phyloP scores from a whole-genome alignment of 805 yeast species.

The Komagataella kurtzmanii region DNA sequence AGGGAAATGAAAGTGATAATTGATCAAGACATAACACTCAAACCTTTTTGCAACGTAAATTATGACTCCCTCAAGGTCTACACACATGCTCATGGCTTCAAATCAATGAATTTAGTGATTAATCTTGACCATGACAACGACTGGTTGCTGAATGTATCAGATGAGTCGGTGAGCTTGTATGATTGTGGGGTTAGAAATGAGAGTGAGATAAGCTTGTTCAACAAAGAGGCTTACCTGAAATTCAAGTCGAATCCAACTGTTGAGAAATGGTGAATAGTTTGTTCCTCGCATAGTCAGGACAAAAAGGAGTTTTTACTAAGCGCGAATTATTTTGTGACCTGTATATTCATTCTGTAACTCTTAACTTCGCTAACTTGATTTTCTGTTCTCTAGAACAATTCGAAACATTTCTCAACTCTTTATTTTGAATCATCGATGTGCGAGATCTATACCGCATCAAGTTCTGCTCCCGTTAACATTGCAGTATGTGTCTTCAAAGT shows the following conservation, averaged over 20 bases:
- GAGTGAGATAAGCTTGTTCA: conserved; percentile 82
- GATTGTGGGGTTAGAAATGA: conserved; percentile 67
- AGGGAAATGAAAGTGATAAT: conserved; percentile 32
- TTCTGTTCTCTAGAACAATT: no score
- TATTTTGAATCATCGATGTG: conserved; percentile 6
- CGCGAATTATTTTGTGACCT: not conserved
- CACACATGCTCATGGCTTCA: conserved; percentile 90
- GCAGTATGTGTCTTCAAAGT: conserved; percentile 44
- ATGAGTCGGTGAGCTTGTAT: conserved; percentile 24
- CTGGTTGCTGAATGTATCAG: conserved; percentile 42
- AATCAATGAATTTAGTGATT: conserved; percentile 83
- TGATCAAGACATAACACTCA: conserved; percentile 45
- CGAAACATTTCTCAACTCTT: not conserved
- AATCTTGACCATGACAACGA: conserved; percentile 76
- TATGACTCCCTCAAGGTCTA: conserved; percentile 76
- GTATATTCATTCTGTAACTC: not conserved
- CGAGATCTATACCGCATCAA: conserved; percentile 51
- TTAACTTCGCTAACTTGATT: not conserved
- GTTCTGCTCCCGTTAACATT: conserved; percentile 95
- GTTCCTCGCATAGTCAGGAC: not conserved
- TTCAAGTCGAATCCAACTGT: conserved; percentile 68
- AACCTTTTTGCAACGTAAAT: conserved; percentile 71
- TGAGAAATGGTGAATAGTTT: conserved; percentile 60
- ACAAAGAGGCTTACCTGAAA: conserved; percentile 45
- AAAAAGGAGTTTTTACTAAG: not conserved